Evolutionary conservation across 2,329 filamentous ascomycete species (phyloP).

Genomic region (Didymella arachidicola): DNA sequence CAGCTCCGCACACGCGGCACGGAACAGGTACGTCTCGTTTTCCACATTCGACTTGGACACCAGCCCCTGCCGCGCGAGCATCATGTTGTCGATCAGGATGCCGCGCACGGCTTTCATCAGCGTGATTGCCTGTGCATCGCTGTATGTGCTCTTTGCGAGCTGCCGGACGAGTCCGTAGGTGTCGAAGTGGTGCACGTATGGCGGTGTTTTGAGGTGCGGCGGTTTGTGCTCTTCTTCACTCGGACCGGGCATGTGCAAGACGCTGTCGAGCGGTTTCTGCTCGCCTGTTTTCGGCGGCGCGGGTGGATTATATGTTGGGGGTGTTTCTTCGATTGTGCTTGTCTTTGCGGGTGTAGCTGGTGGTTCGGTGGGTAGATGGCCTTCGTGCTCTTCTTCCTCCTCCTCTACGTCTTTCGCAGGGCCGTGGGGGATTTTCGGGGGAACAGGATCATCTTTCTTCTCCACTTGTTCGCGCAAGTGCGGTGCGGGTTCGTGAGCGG

Average conservation of each 20-base stretch:
- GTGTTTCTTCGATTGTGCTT: constrained; percentile 24
- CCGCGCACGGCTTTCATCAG: constrained; percentile 91
- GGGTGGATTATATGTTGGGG: constrained; percentile 25
- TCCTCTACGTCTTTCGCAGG: constrained; percentile 33
- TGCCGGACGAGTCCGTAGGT: constrained; percentile 88
- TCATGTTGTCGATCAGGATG: constrained; percentile 79
- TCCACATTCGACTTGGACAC: constrained; percentile 93
- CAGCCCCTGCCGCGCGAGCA: constrained; percentile 78
- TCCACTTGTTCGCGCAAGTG: constrained; percentile 40
- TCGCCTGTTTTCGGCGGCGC: constrained; percentile 37
- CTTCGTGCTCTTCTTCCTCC: constrained; percentile 32
- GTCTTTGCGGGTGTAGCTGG: constrained; percentile 26
- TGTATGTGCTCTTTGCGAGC: constrained; percentile 75
- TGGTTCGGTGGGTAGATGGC: constrained; percentile 24
- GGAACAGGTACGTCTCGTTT: constrained; percentile 93
- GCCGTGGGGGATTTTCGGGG: constrained; percentile 19
- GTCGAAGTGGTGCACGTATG: constrained; percentile 96
- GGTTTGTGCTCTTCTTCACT: constrained; percentile 57
- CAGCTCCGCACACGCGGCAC: constrained; percentile 90
- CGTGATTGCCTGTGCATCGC: constrained; percentile 75
- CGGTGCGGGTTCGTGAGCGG: constrained; percentile 56
- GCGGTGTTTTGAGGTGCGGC: constrained; percentile 74
- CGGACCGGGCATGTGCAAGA: constrained; percentile 53
- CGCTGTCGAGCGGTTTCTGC: constrained; percentile 50
- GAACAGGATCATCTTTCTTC: constrained; percentile 11